Evolutionary conservation across 345 rosid genomes (phyloP), one percentile per base, ranked within the genome.

Genomic region (Hibiscus tridactylites): DNA sequence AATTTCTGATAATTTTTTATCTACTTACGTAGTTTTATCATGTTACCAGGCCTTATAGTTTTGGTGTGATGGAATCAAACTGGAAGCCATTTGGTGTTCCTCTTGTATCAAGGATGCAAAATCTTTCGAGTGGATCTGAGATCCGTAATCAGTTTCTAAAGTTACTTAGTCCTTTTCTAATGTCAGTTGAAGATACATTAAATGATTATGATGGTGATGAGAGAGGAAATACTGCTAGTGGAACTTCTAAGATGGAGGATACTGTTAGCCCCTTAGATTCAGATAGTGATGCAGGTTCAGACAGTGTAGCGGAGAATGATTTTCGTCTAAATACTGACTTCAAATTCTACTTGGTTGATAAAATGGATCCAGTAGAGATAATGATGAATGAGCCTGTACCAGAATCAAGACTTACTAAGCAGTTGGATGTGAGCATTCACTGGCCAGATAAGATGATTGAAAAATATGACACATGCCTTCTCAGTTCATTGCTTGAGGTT

Each of bases 361-460:
- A 46, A 42, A 15, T 15, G 26, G 49, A 37, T 35, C 24, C 59
- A 16, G 11, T 12, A 4, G 81, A 65, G 70, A 71, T 75, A 79
- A 81, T 74, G 59, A 79, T 83, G 84, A 73, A 75, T 75, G 80
- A 76, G 50, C 72, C 72, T 16, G 10, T 74, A 61, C 59, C 19
- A 56, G 74, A 76, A 61, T 47, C 70, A 19, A 72, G 57, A 61
- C 76, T 47, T 50, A 59, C 42, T 67, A 75, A 75, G 68, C 75
- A 73, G 42, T 68, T 84, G 68, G 69, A 53, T 58, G 77, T 89
- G 44, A 54, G 29, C 44, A 85, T 80, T 33, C 74, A 52, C 56
- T 89, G 91, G 94, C 72, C 85, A 3, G 81, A 81, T 70, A 79
- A 76, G 68, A 80, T 82, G 81, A 70, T 78, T 71, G 79, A 83